Conservation (phyloP, 2,329 filamentous ascomycete species). For the Fusarium humuli region DNA sequence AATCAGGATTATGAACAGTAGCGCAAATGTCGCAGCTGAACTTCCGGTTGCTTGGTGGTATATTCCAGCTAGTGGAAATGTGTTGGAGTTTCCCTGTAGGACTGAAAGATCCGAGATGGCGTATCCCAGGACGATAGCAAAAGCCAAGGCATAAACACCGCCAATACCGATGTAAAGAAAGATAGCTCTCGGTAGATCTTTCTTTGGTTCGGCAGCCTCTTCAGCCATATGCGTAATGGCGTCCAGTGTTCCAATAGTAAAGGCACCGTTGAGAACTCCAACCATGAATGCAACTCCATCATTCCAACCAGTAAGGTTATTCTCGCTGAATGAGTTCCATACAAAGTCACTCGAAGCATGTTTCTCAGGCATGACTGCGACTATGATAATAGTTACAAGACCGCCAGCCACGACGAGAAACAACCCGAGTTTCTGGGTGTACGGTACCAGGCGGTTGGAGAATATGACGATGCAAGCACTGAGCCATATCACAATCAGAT, state of each 20-base stretch:
- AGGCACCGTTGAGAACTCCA: conserved; percentile 43
- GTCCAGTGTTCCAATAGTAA: conserved; percentile 42
- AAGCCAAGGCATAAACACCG: conserved; percentile 37
- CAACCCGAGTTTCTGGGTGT: conserved; percentile 42
- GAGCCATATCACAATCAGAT: conserved; percentile 40
- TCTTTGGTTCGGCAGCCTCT: conserved; percentile 36
- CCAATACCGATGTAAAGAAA: conserved; percentile 44
- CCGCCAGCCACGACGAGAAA: conserved; percentile 40
- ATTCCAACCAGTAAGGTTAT: conserved; percentile 44
- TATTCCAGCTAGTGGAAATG: conserved; percentile 41
- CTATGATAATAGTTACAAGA: conserved; percentile 39
- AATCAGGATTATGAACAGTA: conserved; percentile 44
- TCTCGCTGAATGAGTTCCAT: conserved; percentile 42
- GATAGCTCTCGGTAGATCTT: conserved; percentile 36
- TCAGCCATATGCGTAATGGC: conserved; percentile 46
- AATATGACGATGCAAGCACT: conserved; percentile 38
- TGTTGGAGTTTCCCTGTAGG: conserved; percentile 39
- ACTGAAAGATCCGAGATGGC: conserved; percentile 43
- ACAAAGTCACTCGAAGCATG: conserved; percentile 42
- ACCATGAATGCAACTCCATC: conserved; percentile 44
- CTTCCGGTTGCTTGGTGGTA: conserved; percentile 43
- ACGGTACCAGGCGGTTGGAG: conserved; percentile 42
- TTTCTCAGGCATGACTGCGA: conserved; percentile 36
- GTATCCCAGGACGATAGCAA: conserved; percentile 41
- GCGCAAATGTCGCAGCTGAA: conserved; percentile 30